Conservation (phyloP, 441 rosid genomes). For the Gossypium gossypioides region DNA sequence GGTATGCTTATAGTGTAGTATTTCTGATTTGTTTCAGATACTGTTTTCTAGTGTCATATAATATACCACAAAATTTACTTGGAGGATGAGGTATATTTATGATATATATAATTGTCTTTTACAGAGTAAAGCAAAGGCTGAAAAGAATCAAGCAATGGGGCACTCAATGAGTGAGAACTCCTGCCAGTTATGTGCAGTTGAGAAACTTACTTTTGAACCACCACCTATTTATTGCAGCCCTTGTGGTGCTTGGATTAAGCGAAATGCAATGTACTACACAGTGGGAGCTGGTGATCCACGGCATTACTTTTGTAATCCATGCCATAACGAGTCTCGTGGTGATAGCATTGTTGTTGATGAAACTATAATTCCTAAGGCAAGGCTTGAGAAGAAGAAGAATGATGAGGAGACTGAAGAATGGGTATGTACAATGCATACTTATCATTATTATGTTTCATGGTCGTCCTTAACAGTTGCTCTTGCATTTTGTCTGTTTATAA, state of each 20-base stretch:
- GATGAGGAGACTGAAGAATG: constrained; percentile 99
- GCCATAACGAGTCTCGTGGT: constrained; percentile 96
- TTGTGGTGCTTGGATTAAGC: constrained; percentile 93
- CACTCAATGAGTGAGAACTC: constrained; percentile 96
- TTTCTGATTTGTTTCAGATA: not conserved
- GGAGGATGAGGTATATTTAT: not conserved
- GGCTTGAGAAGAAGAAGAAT: constrained; percentile 96
- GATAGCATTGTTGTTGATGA: constrained; percentile 74
- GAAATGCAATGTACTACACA: constrained; percentile 95
- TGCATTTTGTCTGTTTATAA: constrained; percentile 14
- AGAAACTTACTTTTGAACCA: constrained; percentile 98
- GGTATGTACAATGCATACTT: constrained; percentile 35
- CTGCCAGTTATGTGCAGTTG: constrained; percentile 98
- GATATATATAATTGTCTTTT: constrained; percentile 6
- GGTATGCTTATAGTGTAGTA: constrained; percentile 30
- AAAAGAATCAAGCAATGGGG: constrained; percentile 97
- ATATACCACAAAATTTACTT: not conserved
- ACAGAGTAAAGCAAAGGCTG: constrained; percentile 97
- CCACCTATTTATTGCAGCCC: constrained; percentile 94
- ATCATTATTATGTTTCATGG: constrained; percentile 9
- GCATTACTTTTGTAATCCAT: constrained; percentile 88
- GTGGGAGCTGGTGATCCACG: constrained; percentile 93
- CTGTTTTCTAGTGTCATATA: not conserved
- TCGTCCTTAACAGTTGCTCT: constrained; percentile 8
- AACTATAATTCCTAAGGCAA: constrained; percentile 55